Conservation (phyloP, 768 basidiomycete genomes). For the Phanerochaete sordida region DNA sequence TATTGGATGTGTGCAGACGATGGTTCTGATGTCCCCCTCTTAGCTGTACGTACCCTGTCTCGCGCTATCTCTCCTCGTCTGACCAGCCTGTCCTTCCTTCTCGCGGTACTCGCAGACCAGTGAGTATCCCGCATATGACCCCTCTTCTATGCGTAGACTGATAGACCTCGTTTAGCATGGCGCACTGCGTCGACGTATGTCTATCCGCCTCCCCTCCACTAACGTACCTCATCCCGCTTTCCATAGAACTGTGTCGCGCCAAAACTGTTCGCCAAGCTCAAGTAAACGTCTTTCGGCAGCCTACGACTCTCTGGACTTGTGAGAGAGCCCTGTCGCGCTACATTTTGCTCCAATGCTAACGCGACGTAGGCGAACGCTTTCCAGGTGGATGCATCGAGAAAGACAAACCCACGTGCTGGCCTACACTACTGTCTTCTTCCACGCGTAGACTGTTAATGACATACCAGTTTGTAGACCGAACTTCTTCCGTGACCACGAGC, state of each 20-base stretch:
- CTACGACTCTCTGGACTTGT: neutral
- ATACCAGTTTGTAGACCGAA: neutral
- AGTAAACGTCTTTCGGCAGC: conserved; percentile 25
- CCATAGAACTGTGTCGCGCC: conserved; percentile 58
- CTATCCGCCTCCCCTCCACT: neutral
- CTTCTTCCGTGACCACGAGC: neutral
- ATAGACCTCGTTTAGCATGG: conserved; percentile 60
- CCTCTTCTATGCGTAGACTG: neutral
- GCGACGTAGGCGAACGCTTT: neutral
- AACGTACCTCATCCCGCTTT: conserved; percentile 1
- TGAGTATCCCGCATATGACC: conserved; percentile 37
- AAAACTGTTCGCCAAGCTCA: conserved; percentile 79
- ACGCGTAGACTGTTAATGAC: neutral
- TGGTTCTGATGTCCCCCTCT: neutral
- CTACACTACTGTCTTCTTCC: neutral
- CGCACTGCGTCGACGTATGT: conserved; percentile 90
- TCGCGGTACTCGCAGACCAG: conserved; percentile 50
- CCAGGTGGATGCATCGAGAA: neutral
- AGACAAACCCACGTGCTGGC: neutral
- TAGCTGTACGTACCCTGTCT: conserved; percentile 21
- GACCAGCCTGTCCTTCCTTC: neutral
- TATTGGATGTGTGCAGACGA: neutral
- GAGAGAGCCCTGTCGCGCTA: neutral
- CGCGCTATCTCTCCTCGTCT: neutral
- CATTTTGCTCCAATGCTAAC: neutral